Conservation (phyloP, 441 rosid genomes). For the Gossypium schwendimanii region DNA sequence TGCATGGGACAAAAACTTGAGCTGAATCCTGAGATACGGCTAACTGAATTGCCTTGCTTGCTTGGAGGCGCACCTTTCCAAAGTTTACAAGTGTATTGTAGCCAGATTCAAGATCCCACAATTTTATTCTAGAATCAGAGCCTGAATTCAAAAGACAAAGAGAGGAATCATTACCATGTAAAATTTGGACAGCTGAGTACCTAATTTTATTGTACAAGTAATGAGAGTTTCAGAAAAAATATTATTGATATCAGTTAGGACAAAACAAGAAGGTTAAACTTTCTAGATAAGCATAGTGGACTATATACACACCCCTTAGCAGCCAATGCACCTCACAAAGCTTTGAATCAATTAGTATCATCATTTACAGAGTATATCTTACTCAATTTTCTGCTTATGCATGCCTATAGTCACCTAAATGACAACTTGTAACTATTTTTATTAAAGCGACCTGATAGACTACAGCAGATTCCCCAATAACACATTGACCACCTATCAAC, state of each 20-base stretch:
- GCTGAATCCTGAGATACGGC: constrained; percentile 61
- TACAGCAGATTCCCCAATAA: background rate
- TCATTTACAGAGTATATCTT: background rate
- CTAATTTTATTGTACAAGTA: background rate
- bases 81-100: constrained; percentile 85
- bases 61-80: constrained; percentile 74
- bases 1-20: constrained; percentile 76
- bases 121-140: constrained; percentile 84
- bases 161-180: background rate
- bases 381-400: background rate
- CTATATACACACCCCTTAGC: background rate
- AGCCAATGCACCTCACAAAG: background rate
- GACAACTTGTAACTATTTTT: background rate
- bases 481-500: background rate
- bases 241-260: background rate
- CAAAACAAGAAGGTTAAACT: background rate
- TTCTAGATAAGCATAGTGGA: background rate
- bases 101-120: constrained; percentile 92
- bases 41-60: constrained; percentile 61
- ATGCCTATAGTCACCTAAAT: background rate
- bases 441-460: background rate
- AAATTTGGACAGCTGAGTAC: background rate
- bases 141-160: constrained; percentile 38
- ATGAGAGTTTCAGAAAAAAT: background rate
- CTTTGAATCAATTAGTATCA: background rate